These are phyloP conservation scores for Phytophthora palmivora DNA, from an alignment of 352 stramenopile species.

Conservation along the genomic window DNA sequence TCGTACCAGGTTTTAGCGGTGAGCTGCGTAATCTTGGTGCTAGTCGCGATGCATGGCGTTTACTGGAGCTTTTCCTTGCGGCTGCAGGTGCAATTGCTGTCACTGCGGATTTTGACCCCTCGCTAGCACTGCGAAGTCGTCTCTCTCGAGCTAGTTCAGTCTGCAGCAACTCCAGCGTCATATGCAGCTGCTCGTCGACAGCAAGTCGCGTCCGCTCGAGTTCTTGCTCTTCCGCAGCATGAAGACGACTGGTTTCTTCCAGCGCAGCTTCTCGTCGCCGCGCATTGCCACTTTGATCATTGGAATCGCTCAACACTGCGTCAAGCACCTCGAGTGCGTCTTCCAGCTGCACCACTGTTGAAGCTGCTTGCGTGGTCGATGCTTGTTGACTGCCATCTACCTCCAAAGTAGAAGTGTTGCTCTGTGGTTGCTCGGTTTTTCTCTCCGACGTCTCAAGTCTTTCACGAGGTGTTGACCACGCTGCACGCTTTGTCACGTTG, in stretches of 20 bases:
- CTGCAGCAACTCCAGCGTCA: conserved; percentile 37
- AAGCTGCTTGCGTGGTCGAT: conserved; percentile 8
- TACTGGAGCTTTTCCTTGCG: conserved; percentile 10
- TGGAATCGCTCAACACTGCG: conserved; percentile 25
- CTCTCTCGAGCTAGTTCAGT: conserved; percentile 29
- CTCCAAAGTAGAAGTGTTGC: background rate
- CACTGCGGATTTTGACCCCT: background rate
- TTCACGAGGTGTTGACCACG: conserved; percentile 33
- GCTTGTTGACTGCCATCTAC: conserved; percentile 12
- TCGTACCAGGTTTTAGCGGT: conserved; percentile 26
- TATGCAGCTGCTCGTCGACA: conserved; percentile 35
- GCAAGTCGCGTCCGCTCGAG: conserved; percentile 34
- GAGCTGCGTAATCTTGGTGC: conserved; percentile 32
- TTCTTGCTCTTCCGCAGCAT: conserved; percentile 16
- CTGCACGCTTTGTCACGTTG: conserved; percentile 35
- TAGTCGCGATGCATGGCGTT: conserved; percentile 15
- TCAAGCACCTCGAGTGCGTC: conserved; percentile 40
- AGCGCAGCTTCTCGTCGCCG: conserved; percentile 18
- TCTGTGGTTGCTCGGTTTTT: conserved; percentile 7
- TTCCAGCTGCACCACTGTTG: conserved; percentile 20
- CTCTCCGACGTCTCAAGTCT: conserved; percentile 4
- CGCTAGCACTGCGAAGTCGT: background rate
- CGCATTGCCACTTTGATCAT: conserved; percentile 26
- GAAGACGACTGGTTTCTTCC: conserved; percentile 18
- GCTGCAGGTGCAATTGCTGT: background rate